Percentiles rank a stretch among this genome's conserved stretches.
phyloP scores from a whole-genome alignment of 106 monocot genomes.

The Platanthera guangdongensis region DNA sequence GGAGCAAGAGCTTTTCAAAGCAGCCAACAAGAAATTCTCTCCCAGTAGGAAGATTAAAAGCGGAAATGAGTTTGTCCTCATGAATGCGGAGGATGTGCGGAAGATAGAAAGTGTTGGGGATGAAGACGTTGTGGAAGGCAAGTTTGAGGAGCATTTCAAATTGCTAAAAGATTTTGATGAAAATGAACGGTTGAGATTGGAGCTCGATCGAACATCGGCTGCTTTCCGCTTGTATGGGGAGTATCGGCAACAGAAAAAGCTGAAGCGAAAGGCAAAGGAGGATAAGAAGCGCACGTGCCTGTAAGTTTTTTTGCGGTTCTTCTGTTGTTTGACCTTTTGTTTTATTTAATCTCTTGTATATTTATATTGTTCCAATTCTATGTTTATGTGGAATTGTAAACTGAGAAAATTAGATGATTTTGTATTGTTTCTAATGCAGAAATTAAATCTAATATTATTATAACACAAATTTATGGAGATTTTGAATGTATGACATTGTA shows the following conservation, averaged over 20 bases:
- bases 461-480: no score
- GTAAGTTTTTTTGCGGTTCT: background rate
- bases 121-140: slow-evolving; percentile 41
- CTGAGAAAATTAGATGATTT: no score
- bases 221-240: slow-evolving; percentile 50
- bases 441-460: no score
- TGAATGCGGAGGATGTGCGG: slow-evolving; percentile 13
- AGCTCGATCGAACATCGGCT: slow-evolving; percentile 35
- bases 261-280: slow-evolving; percentile 1
- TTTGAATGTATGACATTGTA: no score
- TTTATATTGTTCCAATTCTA: no score
- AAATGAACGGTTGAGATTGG: slow-evolving; percentile 48
- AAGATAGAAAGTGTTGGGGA: slow-evolving; percentile 13
- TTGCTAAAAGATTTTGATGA: slow-evolving; percentile 51
- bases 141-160: slow-evolving; percentile 61
- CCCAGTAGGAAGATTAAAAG: slow-evolving; percentile 43
- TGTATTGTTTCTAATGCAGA: no score
- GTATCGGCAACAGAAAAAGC: slow-evolving; percentile 43
- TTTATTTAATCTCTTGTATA: background rate
- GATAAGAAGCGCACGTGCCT: slow-evolving; percentile 11
- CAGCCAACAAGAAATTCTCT: slow-evolving; percentile 13
- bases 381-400: no score
- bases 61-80: slow-evolving; percentile 10
- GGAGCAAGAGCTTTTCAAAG: slow-evolving; percentile 33
- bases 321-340: background rate